Evolutionary conservation across 2,329 filamentous ascomycete species (phyloP).

Genomic region (Diaporthe sp.): DNA sequence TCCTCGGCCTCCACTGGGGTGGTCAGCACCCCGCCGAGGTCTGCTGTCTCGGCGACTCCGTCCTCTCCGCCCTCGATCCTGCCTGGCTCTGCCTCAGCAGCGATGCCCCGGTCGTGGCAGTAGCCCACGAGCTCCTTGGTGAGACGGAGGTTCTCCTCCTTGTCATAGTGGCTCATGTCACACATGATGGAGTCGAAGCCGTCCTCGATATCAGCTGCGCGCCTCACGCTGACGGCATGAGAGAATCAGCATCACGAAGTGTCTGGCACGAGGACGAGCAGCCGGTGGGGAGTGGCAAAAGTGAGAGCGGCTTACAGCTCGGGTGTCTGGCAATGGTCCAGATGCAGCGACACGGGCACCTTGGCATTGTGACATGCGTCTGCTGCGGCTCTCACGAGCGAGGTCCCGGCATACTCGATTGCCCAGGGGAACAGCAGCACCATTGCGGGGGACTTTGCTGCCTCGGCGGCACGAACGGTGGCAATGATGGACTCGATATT

Average conservation of each 20-base stretch:
- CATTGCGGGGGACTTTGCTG: conserved; percentile 74
- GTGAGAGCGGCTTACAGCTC: conserved; percentile 53
- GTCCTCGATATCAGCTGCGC: conserved; percentile 62
- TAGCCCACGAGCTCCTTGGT: conserved; percentile 72
- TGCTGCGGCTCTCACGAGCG: conserved; percentile 66
- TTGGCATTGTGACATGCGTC: conserved; percentile 64
- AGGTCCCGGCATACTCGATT: conserved; percentile 69
- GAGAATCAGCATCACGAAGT: background rate
- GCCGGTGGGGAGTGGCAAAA: background rate
- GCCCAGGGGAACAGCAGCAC: conserved; percentile 82
- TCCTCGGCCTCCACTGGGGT: conserved; percentile 76
- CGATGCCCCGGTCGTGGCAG: conserved; percentile 72
- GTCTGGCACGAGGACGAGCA: background rate
- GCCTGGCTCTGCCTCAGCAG: conserved; percentile 76
- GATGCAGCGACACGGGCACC: conserved; percentile 71
- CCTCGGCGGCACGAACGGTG: conserved; percentile 75
- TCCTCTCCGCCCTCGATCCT: conserved; percentile 71
- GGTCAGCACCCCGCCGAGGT: conserved; percentile 65
- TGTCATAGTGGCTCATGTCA: conserved; percentile 78
- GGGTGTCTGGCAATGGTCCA: conserved; percentile 74
- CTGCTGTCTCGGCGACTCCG: conserved; percentile 71
- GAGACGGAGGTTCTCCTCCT: conserved; percentile 71
- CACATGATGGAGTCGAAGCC: conserved; percentile 80
- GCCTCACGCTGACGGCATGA: conserved; percentile 53
- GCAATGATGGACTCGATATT: conserved; percentile 78